These are phyloP conservation scores for Phascolomyces articulosus DNA, from an alignment of 371 early-diverging fungal species.

Conservation along the genomic window DNA sequence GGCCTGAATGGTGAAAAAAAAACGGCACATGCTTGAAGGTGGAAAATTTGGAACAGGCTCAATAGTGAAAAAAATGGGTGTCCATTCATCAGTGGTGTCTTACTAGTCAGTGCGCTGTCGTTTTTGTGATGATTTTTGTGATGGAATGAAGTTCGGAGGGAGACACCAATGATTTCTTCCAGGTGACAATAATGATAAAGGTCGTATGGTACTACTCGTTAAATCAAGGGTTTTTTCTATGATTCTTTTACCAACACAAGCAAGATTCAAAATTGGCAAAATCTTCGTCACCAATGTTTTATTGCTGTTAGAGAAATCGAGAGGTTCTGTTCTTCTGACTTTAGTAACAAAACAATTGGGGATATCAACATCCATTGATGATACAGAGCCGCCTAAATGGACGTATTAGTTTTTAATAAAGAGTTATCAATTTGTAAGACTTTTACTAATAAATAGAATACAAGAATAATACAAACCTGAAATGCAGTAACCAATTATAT, in stretches of 20 bases:
- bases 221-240: slow-evolving; percentile 3
- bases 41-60: no score
- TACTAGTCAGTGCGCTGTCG: not conserved
- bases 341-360: slow-evolving; percentile 4
- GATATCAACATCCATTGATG: slow-evolving; percentile 9
- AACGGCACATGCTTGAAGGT: no score
- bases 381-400: slow-evolving; percentile 8
- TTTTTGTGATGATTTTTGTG: not conserved
- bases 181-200: not conserved
- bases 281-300: slow-evolving; percentile 3
- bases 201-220: not conserved
- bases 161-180: not conserved
- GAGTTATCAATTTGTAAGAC: not conserved
- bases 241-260: slow-evolving; percentile 5
- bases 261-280: slow-evolving; percentile 9
- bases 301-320: slow-evolving; percentile 1
- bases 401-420: not conserved
- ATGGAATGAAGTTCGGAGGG: not conserved
- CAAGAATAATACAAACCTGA: slow-evolving; percentile 4
- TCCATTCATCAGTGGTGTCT: no score
- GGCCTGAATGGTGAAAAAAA: no score
- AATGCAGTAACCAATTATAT: slow-evolving; percentile 14
- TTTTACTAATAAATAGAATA: not conserved
- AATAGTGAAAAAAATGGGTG: no score
- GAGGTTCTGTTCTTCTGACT: not conserved